Evolutionary conservation across 2,329 filamentous ascomycete genomes (phyloP), one percentile per base, ranked within the genome.

Genomic region (Aspergillus sergii): DNA sequence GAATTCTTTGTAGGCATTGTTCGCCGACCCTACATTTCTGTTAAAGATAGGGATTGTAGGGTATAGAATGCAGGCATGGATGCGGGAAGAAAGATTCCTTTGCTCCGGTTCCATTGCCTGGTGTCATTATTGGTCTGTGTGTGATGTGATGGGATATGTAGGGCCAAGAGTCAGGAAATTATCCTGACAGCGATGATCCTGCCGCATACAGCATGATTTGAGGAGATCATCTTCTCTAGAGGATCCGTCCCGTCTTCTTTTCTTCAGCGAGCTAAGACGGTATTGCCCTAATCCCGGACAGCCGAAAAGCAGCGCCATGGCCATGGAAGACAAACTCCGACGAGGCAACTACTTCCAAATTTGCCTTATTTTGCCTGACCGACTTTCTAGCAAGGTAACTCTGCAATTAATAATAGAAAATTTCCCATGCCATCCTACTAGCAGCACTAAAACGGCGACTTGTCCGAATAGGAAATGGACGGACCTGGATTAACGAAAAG

Each of bases 181-280:
- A 55, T 36, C 46, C 28, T 34, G 51, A 55, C 51, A 55, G 51
- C 51, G 51, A 55, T 41, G 51, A 55, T 55, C 51, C 11, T 55
- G n/a, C 21, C 51, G 0, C 21, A 55, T 55, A 26, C 19, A 51
- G 48, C 28, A 21, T 51, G 12, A 32, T 30, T 7, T 21, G 51
- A 39, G 32, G 51, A 21, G 50, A 53, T 53, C 50, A 36, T 55
- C 32, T 26, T 55, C 21, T 23, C 34, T 19, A 10, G 30, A 51
- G 28, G 28, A 51, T 51, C 34, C 19, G n/a, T 51, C 9, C n/a
- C 28, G 16, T 7, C 30, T 32, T 12, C 14, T 51, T n/a, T 14
- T 32, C 28, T n/a, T 32, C 48, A 32, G 34, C 28, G 28, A 51
- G 48, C 48, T n/a, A 34, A 12, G 28, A 50, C 9, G 26, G 16